Evolutionary conservation across 2,329 filamentous ascomycete species (phyloP).

Genomic region (Trichoderma polysporum): DNA sequence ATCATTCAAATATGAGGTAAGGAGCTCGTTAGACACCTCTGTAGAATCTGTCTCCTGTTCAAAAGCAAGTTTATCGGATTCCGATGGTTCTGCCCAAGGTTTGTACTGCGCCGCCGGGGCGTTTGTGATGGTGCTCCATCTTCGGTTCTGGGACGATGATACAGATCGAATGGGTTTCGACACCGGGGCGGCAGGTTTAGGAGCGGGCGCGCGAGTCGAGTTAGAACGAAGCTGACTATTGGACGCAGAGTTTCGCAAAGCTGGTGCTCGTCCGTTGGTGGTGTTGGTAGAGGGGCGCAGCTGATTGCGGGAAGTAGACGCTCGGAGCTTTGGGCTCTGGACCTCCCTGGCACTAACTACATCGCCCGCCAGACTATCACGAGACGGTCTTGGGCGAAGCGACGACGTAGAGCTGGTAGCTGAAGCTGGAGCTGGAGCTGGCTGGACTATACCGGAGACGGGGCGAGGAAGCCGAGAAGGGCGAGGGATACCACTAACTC

Average conservation of each 20-base stretch:
- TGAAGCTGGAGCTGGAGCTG: slow-evolving; percentile 23
- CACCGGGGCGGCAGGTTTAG: slow-evolving; percentile 23
- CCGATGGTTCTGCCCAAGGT: slow-evolving; percentile 19
- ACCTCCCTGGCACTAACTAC: slow-evolving; percentile 31
- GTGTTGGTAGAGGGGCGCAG: slow-evolving; percentile 32
- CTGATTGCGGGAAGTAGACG: slow-evolving; percentile 42
- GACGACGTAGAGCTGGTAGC: slow-evolving; percentile 29
- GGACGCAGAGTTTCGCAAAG: slow-evolving; percentile 23
- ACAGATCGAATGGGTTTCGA: slow-evolving; percentile 21
- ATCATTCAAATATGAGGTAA: slow-evolving; percentile 19
- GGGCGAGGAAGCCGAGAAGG: slow-evolving; percentile 40
- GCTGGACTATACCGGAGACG: slow-evolving; percentile 35
- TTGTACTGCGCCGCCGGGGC: slow-evolving; percentile 18
- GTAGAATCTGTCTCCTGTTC: background rate
- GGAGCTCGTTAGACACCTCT: slow-evolving; percentile 28
- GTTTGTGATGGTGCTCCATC: slow-evolving; percentile 20
- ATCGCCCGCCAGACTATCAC: slow-evolving; percentile 29
- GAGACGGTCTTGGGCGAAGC: slow-evolving; percentile 32
- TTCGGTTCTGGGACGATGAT: slow-evolving; percentile 10
- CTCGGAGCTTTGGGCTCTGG: slow-evolving; percentile 42
- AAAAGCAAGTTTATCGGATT: background rate
- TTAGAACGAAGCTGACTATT: slow-evolving; percentile 27
- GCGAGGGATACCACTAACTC: slow-evolving; percentile 38
- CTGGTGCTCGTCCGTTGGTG: slow-evolving; percentile 23
- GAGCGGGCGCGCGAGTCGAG: slow-evolving; percentile 17